phyloP scores from a whole-genome alignment of 2,329 filamentous ascomycete genomes.

The Juglanconis sp. region DNA sequence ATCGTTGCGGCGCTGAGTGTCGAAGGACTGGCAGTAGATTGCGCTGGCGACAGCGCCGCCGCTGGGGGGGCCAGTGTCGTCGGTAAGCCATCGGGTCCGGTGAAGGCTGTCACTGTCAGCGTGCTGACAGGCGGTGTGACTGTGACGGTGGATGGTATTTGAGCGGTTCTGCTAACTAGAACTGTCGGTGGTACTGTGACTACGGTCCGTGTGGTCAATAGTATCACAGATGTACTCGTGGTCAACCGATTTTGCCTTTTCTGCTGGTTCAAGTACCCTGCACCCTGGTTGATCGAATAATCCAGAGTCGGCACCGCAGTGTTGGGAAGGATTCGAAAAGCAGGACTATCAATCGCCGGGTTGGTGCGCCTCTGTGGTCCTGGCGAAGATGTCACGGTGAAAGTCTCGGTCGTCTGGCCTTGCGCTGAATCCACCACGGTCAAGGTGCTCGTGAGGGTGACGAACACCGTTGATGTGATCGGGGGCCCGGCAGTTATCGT shows the following conservation, averaged over 20 bases:
- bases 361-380: not conserved
- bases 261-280: not conserved
- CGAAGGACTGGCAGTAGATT: not conserved
- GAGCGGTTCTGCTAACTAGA: not conserved
- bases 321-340: not conserved
- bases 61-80: not conserved
- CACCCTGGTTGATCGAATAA: too few species aligned
- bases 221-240: not conserved
- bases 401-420: not conserved
- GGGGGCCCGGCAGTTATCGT: not conserved
- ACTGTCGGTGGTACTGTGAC: not conserved
- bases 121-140: not conserved
- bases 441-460: not conserved
- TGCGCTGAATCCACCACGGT: not conserved
- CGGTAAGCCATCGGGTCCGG: not conserved
- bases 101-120: not conserved
- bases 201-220: not conserved
- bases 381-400: not conserved
- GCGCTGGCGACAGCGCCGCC: not conserved
- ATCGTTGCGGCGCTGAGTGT: not conserved
- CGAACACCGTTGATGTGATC: not conserved
- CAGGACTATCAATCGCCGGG: too few species aligned
- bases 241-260: not conserved
- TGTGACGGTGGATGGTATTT: not conserved
- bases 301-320: not conserved